Conservation (phyloP, 805 yeast species). For the Metschnikowia anglica region DNA sequence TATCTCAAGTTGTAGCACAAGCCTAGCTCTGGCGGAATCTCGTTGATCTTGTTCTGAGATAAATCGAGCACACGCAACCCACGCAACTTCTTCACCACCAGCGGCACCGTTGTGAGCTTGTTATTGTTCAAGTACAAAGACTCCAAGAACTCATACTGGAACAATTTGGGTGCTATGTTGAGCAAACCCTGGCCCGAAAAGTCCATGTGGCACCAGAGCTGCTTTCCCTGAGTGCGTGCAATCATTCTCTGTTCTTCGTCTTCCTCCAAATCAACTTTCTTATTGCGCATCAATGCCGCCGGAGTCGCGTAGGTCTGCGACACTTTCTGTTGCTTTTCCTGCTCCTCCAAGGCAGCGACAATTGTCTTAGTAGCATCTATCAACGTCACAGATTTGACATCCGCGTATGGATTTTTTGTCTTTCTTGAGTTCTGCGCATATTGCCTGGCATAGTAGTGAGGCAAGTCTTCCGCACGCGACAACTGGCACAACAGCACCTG, state of each 20-base stretch:
- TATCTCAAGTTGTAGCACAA: slow-evolving; percentile 75
- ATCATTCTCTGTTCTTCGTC: slow-evolving; percentile 64
- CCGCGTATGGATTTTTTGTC: slow-evolving; percentile 38
- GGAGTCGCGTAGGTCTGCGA: slow-evolving; percentile 22
- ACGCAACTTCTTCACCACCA: slow-evolving; percentile 61
- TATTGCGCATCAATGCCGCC: slow-evolving; percentile 41
- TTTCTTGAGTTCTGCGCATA: slow-evolving; percentile 70
- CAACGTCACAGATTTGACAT: slow-evolving; percentile 37
- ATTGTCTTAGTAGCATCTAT: slow-evolving; percentile 43
- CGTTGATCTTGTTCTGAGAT: slow-evolving; percentile 69
- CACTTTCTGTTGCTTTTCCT: slow-evolving; percentile 44
- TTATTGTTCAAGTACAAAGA: slow-evolving; percentile 87
- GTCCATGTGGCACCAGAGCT: slow-evolving; percentile 93
- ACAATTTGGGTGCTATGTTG: slow-evolving; percentile 67
- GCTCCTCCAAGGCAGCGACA: slow-evolving; percentile 35
- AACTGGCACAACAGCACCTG: slow-evolving; percentile 71
- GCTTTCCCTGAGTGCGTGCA: slow-evolving; percentile 61
- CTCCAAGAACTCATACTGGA: slow-evolving; percentile 80
- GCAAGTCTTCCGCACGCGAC: slow-evolving; percentile 61
- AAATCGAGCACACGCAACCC: slow-evolving; percentile 82
- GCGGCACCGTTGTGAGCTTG: slow-evolving; percentile 66
- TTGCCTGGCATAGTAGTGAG: slow-evolving; percentile 81
- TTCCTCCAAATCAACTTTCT: slow-evolving; percentile 55
- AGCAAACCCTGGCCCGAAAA: slow-evolving; percentile 84
- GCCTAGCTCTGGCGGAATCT: slow-evolving; percentile 84